Base-by-base conservation (phyloP, 2,329 filamentous ascomycete species). In the Colletotrichum spinosum region DNA sequence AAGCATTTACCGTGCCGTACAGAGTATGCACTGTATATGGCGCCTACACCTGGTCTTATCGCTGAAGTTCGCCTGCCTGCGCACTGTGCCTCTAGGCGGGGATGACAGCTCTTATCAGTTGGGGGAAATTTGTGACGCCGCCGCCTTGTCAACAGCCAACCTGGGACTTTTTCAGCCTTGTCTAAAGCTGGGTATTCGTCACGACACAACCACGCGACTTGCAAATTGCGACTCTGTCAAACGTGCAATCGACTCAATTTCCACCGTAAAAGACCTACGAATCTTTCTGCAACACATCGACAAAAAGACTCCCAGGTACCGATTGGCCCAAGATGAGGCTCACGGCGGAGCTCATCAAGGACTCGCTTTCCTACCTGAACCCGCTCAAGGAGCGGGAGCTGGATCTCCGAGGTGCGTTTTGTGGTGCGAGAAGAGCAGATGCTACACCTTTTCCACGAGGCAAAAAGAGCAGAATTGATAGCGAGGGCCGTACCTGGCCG, bases 321-420 rank as follows among this genome's bases (percentile, higher is more conserved):
- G 64, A 56, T 9, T 61, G 69, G 63, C 45, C 72, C 79, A 83
- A 77, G 71, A 98, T 99, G 96, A 91, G 95, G 86, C 90, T 99
- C 83, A 97, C 95, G 69, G 90, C 93, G 72, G 96, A 98, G 80
- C 90, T 98, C 75, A 97, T 99, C 83, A 89, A 93, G 81, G 90
- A 89, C 80, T 97, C 96, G 77, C 91, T 97, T 72, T 97, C 95
- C 79, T 99, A 97, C 86, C 92, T 98, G 82, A 99, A 98, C 83
- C 94, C 95, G 78, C 88, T 99, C 80, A 97, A 96, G 84, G 96
- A 99, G 87, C 93, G 96, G 81, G 96, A 99, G 88, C 89, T 99
- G 79, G 94, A 98, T 86, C 93, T 99, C 75, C 90, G 96, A 97
- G 96, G 96, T 98, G 92, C 89, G 94, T 87, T 81, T 81, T 75